Evolutionary conservation across 1,284 basidiomycete genomes (phyloP).

Genomic region (Meripilus lineatus): DNA sequence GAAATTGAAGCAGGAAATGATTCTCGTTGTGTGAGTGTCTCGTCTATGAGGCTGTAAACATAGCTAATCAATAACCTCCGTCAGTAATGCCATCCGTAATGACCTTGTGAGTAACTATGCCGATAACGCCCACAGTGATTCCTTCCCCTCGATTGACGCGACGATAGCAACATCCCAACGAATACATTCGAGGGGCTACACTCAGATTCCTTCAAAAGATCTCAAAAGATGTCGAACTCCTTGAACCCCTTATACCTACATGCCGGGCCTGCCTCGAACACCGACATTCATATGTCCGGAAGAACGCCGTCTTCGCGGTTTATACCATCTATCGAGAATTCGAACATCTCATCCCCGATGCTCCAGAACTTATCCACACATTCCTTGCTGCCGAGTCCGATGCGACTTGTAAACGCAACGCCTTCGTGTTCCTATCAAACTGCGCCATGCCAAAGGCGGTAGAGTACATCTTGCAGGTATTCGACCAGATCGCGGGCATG

Average conservation of each 20-base stretch:
- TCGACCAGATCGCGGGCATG: constrained; percentile 80
- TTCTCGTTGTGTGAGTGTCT: constrained; percentile 86
- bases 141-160: not conserved
- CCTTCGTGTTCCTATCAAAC: constrained; percentile 91
- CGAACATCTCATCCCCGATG: constrained; percentile 94
- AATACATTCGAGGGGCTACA: constrained; percentile 98
- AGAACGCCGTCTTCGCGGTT: constrained; percentile 97
- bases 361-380: constrained; percentile 93
- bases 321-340: constrained; percentile 94
- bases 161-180: constrained; percentile 98
- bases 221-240: constrained; percentile 88
- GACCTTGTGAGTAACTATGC: constrained; percentile 75
- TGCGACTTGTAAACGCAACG: constrained; percentile 96
- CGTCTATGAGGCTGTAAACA: constrained; percentile 5
- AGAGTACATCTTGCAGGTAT: constrained; percentile 84
- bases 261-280: constrained; percentile 96
- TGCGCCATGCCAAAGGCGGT: constrained; percentile 90
- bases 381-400: constrained; percentile 98
- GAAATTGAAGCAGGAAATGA: constrained; percentile 99
- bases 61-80: constrained; percentile 13
- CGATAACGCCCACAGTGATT: not conserved
- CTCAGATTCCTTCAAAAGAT: constrained; percentile 97
- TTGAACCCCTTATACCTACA: constrained; percentile 94
- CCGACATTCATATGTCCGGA: constrained; percentile 96
- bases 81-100: constrained; percentile 94